Evolutionary conservation across 768 basidiomycete genomes (phyloP).

Genomic region (Strobilomyces dryophilus): DNA sequence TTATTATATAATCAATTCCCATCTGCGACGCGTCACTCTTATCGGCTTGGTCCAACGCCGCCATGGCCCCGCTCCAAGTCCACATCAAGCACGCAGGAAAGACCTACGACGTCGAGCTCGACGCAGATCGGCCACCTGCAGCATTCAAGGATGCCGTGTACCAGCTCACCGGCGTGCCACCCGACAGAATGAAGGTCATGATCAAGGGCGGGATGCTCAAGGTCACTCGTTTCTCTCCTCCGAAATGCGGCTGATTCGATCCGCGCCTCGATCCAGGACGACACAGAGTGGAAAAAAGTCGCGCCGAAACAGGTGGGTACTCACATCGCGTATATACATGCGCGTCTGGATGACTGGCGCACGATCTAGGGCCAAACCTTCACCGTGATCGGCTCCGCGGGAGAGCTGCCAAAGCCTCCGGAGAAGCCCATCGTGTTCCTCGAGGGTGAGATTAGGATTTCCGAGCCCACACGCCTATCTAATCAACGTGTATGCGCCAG

Average conservation of each 20-base stretch:
- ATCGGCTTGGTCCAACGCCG: background rate
- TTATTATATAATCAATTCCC: slow-evolving; percentile 30
- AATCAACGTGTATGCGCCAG: slow-evolving; percentile 36
- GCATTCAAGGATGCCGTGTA: slow-evolving; percentile 84
- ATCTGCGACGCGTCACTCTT: slow-evolving; percentile 25
- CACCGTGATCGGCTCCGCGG: slow-evolving; percentile 91
- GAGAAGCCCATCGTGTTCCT: slow-evolving; percentile 74
- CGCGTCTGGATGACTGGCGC: slow-evolving; percentile 6
- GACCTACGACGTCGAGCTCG: slow-evolving; percentile 62
- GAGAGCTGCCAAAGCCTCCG: slow-evolving; percentile 88
- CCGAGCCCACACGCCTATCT: slow-evolving; percentile 1
- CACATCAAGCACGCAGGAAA: slow-evolving; percentile 91
- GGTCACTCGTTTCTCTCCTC: slow-evolving; percentile 37
- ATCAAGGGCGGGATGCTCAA: slow-evolving; percentile 89
- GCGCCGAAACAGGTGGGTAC: slow-evolving; percentile 69
- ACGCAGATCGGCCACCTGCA: slow-evolving; percentile 62
- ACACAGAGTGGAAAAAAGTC: slow-evolving; percentile 81
- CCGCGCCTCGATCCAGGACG: slow-evolving; percentile 53
- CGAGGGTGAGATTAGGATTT: slow-evolving; percentile 52
- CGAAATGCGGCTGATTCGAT: background rate
- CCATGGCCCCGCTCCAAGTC: slow-evolving; percentile 69
- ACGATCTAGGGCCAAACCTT: slow-evolving; percentile 72
- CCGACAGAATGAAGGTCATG: slow-evolving; percentile 97
- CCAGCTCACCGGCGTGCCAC: slow-evolving; percentile 78
- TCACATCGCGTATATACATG: background rate